Base-by-base conservation (phyloP, 2,329 filamentous ascomycete genomes). In the Ophiocordyceps camponoti-leonardi region DNA sequence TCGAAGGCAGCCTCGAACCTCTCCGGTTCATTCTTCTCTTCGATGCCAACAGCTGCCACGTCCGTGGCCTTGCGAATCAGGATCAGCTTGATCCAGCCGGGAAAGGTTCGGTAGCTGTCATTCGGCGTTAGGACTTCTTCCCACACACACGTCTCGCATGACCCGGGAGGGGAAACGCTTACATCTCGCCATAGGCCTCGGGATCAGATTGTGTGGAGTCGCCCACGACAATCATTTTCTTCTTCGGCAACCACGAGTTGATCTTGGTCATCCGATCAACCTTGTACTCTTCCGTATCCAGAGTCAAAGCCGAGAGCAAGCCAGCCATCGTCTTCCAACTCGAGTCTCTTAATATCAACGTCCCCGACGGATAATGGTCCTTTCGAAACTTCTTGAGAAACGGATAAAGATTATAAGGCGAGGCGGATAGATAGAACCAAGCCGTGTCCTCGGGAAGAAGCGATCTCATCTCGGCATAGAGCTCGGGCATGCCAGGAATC, bases 351-450 rank as follows among this genome's bases (percentile, higher is more conserved):
- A 96, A 73, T 33, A 95, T 77, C 50, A 95, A 72, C 22, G 86
- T 86, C 12, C 90, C 90, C 3, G 72, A 73, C 0, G 83, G 84
- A 57, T 81, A 96, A 61, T 83, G 66, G 2, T 69, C 59, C 45
- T 79, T 66, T 33, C 86, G 71, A 63, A 96, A 96, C 1, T 71
- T 61, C 46, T 74, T 79, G 22, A 96, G 72, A 62, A 95, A 92
- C 0, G 85, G 83, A 57, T 95, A 95, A 11, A 96, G 74, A 54
- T 93, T 94, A 67, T 95, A 95, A 0, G 90, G 90, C 0, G 87
- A 94, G 0, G 90, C 88, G 0, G 86, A 93, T 42, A 96, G 74
- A 62, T 96, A 96, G 68, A 94, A 94, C 73, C 85, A 94, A 0
- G 86, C 75, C 1, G 86, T 81, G 10, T 72, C 68, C 10, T 72